Evolutionary conservation across 2,329 filamentous ascomycete genomes (phyloP).

Genomic region (Colletotrichum sp.): DNA sequence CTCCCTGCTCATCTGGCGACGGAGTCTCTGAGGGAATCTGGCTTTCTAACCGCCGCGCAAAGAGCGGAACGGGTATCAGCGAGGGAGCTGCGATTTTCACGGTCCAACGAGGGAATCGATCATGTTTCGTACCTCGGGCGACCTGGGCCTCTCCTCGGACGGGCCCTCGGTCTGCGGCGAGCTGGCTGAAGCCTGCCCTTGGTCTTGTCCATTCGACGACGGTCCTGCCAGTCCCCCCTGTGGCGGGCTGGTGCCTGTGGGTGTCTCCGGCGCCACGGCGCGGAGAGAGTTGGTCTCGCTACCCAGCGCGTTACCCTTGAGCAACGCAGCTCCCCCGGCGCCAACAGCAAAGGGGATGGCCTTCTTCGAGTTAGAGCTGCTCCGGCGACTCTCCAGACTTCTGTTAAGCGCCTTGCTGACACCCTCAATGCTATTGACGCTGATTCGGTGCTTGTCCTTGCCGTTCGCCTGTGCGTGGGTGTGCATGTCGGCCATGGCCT

Average conservation of each 20-base stretch:
- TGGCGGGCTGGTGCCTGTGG: conserved; percentile 44
- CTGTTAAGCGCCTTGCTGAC: conserved; percentile 82
- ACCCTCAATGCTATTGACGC: conserved; percentile 67
- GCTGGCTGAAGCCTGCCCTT: background rate
- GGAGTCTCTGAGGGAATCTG: conserved; percentile 27
- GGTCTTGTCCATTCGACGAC: conserved; percentile 6
- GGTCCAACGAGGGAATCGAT: conserved; percentile 59
- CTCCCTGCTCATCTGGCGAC: conserved; percentile 43
- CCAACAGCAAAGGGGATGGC: conserved; percentile 61
- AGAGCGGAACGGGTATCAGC: conserved; percentile 30
- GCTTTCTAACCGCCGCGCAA: conserved; percentile 24
- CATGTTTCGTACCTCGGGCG: conserved; percentile 57
- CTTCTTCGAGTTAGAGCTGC: conserved; percentile 85
- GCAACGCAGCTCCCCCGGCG: conserved; percentile 34
- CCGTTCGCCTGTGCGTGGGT: conserved; percentile 47
- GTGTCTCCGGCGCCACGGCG: conserved; percentile 49
- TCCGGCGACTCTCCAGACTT: conserved; percentile 89
- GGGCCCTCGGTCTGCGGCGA: conserved; percentile 3
- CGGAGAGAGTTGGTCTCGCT: conserved; percentile 66
- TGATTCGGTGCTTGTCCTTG: conserved; percentile 50
- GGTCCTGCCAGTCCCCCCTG: conserved; percentile 31
- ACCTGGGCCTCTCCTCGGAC: conserved; percentile 12
- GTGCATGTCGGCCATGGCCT: conserved; percentile 78
- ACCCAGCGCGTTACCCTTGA: conserved; percentile 57
- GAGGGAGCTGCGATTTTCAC: conserved; percentile 29